Evolutionary conservation across 164 flowering plant genomes (phyloP).

Genomic region (Saururus chinensis): DNA sequence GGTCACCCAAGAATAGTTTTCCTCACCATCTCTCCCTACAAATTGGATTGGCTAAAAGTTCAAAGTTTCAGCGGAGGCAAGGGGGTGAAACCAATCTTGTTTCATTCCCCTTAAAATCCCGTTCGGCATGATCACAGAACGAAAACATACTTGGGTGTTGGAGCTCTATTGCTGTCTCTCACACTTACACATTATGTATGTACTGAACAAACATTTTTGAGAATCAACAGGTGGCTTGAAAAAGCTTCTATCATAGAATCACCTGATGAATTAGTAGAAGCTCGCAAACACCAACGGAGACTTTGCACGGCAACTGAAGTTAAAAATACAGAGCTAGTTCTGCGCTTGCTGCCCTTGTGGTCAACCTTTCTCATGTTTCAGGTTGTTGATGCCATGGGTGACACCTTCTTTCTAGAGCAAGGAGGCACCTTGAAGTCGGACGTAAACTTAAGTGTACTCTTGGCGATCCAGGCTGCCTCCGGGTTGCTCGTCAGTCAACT

Average conservation of each 20-base stretch:
- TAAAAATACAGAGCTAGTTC: conserved; percentile 15
- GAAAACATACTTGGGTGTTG: no score
- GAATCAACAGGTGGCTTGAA: conserved; percentile 16
- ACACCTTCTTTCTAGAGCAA: conserved; percentile 20
- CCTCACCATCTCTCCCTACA: no score
- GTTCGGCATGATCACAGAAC: no score
- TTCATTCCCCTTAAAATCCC: no score
- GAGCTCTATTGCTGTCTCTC: no score
- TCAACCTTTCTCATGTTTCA: conserved; percentile 18
- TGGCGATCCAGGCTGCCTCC: conserved; percentile 8
- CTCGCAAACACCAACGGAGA: conserved; percentile 9
- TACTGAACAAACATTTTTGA: no score
- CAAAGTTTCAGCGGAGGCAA: no score
- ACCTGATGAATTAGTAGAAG: conserved; percentile 2
- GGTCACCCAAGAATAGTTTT: no score
- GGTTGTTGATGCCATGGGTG: conserved; percentile 13
- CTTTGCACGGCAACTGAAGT: conserved; percentile 19
- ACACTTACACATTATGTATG: no score
- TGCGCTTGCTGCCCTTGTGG: no score
- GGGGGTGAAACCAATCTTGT: no score
- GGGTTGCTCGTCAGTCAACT: neutral
- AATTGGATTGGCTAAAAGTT: no score
- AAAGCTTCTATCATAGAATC: conserved; percentile 15
- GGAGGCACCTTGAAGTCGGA: conserved; percentile 10
- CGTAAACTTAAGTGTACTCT: neutral